Percentiles rank a stretch among this genome's conserved stretches.
Evolutionary conservation across 805 yeast species (phyloP).

Genomic region (Kluyveromyces lactis): DNA sequence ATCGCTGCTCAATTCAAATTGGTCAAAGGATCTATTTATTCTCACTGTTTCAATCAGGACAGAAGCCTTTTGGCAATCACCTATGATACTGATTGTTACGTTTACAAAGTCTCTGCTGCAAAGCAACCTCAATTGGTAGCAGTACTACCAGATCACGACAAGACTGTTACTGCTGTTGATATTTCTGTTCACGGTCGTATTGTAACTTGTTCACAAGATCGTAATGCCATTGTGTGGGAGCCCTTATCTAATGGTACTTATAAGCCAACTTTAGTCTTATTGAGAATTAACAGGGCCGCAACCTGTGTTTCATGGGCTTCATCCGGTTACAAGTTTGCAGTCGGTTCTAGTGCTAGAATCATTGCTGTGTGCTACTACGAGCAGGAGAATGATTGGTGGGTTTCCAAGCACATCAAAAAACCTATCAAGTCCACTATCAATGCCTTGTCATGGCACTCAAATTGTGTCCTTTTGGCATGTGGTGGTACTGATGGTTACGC

Average conservation of each 20-base stretch:
- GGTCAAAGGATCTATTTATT: constrained; percentile 81
- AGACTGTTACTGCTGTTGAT: constrained; percentile 90
- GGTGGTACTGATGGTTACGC: constrained; percentile 94
- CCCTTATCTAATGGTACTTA: constrained; percentile 50
- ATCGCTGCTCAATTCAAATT: constrained; percentile 43
- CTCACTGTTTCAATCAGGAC: constrained; percentile 80
- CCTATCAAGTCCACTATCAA: constrained; percentile 86
- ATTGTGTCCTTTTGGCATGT: constrained; percentile 75
- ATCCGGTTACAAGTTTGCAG: constrained; percentile 90
- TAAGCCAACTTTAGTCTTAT: constrained; percentile 85
- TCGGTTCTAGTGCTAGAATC: constrained; percentile 89
- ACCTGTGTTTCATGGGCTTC: constrained; percentile 95
- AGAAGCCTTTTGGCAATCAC: constrained; percentile 67
- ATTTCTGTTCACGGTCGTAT: constrained; percentile 81
- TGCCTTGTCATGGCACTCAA: constrained; percentile 87
- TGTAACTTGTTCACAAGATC: constrained; percentile 94
- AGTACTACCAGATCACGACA: constrained; percentile 76
- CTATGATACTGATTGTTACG: constrained; percentile 64
- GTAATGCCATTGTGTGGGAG: constrained; percentile 97
- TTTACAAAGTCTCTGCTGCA: constrained; percentile 49
- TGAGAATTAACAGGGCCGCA: constrained; percentile 93
- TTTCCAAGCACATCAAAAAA: constrained; percentile 91
- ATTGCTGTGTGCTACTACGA: constrained; percentile 96
- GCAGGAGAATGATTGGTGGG: constrained; percentile 98
- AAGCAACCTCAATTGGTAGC: constrained; percentile 55